Base-by-base conservation (phyloP, 768 basidiomycete genomes). In the Leccinellum rugosiceps region DNA sequence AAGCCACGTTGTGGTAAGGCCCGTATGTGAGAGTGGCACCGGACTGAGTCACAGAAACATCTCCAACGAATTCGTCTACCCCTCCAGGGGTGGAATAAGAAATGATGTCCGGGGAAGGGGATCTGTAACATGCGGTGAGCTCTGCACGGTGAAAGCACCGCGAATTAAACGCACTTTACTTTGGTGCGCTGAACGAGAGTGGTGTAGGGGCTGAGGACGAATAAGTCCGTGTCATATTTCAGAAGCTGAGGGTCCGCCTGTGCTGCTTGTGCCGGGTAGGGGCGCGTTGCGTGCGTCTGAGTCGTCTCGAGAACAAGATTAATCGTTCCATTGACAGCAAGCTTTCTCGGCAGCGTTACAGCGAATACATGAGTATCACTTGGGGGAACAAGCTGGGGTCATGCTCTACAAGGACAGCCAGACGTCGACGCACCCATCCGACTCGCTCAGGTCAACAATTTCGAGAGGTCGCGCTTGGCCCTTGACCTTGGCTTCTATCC, bases 11-110 rank as follows among this genome's bases (percentile, higher is more conserved):
- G 67, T 84, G 81, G 75, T 85, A 97, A 14, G 95, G 94, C 1
- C 95, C 95, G 63, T 95, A 95, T 11, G 91, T 93, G 34, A 97
- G 72, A 5, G 88, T 88, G 8, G 88, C 79, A 35, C 92, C 90
- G 46, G 88, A 83, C 72, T 90, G 90, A 38, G 86, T 84, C 13
- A 80, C 86, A 6, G 82, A 67, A 25, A 71, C 74, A n/a, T 87
- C 88, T 17, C 76, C 71, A 15, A 84, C 79, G 69, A 90, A 88
- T 35, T 73, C 77, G 4, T 83, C 80, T 17, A 87, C 63, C 30
- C 78, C 74, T 61, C 85, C 76, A 2, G 91, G 90, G 3, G 81
- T 83, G 49, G 87, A 87, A 73, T 85, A 86, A 13, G 87, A 88
- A 60, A 84, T 77, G 55, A 97, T 79, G 53, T 83, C 78, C 2